Base-by-base conservation (phyloP, 352 stramenopile genomes). In the Globisporangium radiosum region DNA sequence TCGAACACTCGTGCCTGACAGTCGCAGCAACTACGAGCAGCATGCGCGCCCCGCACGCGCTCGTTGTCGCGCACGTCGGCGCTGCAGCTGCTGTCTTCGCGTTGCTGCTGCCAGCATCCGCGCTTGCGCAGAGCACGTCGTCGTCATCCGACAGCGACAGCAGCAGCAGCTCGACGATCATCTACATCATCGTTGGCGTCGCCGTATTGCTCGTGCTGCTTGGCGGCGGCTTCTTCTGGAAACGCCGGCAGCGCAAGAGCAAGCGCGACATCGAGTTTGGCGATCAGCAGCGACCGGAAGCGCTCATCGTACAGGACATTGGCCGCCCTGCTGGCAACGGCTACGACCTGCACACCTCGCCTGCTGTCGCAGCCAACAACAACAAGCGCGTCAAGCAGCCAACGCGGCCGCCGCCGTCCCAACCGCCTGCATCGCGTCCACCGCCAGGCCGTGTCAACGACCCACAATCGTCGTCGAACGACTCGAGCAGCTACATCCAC, bases 141-240 rank as follows among this genome's bases (percentile, higher is more conserved):
- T 33, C 25, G 25, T 33, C 25, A 33, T 3, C 25, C 25, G 25
- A 33, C 25, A 33, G 25, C 48, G 63, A 71, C 7, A 60, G 59
- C 25, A 33, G 25, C 42, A 72, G 68, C 17, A 56, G 58, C 19
- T 77, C 73, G 6, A 77, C 64, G 40, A 67, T 86, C 64, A 70
- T 87, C 56, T 85, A 79, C 65, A 73, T 87, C 53, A 75, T 83
- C 45, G 66, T 86, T 25, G 73, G 70, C 33, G 67, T 87, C 8
- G 66, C 85, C 40, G 65, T 76, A 19, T 48, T 78, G 47, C 73
- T 89, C 19, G 74, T 85, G 49, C 54, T 81, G 19, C 65, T 76
- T 33, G 68, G 70, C 13, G 73, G 67, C 17, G 69, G 72, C 37
- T 87, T 86, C 61, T 69, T 83, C 38, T 87, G 72, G 66, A 75